A percentile compares a stretch with the other conserved stretches of the same genome.
These are phyloP conservation scores for Aspergillus sclerotioniger DNA, from an alignment of 495 filamentous ascomycete genomes.

Conservation along the genomic window DNA sequence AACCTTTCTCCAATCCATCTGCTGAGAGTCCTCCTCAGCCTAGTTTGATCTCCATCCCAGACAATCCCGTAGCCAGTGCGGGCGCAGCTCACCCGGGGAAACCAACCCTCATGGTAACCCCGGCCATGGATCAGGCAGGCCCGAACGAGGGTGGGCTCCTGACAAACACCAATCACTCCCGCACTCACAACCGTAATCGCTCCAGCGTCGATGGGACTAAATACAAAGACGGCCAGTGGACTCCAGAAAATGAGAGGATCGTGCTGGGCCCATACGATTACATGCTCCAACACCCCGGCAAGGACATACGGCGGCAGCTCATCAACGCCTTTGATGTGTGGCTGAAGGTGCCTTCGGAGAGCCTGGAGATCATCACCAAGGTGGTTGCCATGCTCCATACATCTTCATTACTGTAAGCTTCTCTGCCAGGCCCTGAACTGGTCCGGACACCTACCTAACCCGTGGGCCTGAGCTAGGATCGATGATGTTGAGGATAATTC, in stretches of 20 bases:
- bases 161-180: conserved; percentile 25
- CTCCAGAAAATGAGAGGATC: conserved; percentile 70
- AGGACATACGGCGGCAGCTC: conserved; percentile 82
- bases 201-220: conserved; percentile 51
- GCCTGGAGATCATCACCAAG: conserved; percentile 77
- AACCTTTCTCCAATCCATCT: conserved; percentile 52
- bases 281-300: conserved; percentile 79
- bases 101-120: conserved; percentile 24
- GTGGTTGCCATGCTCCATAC: conserved; percentile 95
- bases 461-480: conserved; percentile 47
- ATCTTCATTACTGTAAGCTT: conserved; percentile 70
- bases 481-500: conserved; percentile 92
- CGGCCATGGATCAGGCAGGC: conserved; percentile 16
- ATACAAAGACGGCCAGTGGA: conserved; percentile 59
- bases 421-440: neutral
- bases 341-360: conserved; percentile 77
- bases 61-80: conserved; percentile 7
- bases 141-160: conserved; percentile 55
- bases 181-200: conserved; percentile 36
- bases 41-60: conserved; percentile 58
- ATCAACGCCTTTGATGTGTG: conserved; percentile 89
- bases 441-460: neutral
- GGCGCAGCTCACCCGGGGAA: conserved; percentile 22
- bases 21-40: conserved; percentile 71
- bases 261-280: conserved; percentile 87